Percentiles rank a stretch among this genome's conserved stretches.
Evolutionary conservation across 2,329 filamentous ascomycete species (phyloP).

Genomic region (Plectosphaerella sp.): DNA sequence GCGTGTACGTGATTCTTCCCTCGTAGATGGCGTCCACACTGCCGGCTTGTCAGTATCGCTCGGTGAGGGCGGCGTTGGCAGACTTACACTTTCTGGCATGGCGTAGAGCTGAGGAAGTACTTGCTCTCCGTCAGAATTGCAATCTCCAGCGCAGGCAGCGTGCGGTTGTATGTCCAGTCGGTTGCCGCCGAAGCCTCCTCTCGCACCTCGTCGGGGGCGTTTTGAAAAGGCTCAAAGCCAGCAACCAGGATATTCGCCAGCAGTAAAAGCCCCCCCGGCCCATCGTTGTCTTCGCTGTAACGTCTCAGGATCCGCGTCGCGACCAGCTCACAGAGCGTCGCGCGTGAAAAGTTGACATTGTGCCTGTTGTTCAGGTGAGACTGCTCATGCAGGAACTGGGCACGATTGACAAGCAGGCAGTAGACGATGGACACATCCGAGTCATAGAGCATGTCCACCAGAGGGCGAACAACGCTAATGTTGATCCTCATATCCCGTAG

Average conservation of each 20-base stretch:
- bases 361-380: constrained; percentile 71
- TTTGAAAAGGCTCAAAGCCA: constrained; percentile 82
- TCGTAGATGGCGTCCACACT: constrained; percentile 74
- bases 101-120: constrained; percentile 69
- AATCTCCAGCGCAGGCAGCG: constrained; percentile 74
- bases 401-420: constrained; percentile 76
- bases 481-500: constrained; percentile 79
- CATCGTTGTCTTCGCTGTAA: constrained; percentile 73
- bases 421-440: constrained; percentile 82
- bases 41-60: not conserved
- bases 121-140: constrained; percentile 82
- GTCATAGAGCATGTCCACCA: constrained; percentile 81
- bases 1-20: constrained; percentile 77
- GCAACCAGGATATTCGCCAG: constrained; percentile 77
- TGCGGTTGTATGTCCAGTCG: constrained; percentile 48
- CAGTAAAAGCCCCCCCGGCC: constrained; percentile 64
- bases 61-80: constrained; percentile 50
- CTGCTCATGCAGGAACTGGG: constrained; percentile 76
- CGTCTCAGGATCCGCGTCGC: constrained; percentile 73
- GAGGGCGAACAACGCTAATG: constrained; percentile 69
- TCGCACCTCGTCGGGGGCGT: constrained; percentile 65
- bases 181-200: constrained; percentile 48
- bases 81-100: constrained; percentile 68
- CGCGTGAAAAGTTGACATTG: constrained; percentile 75
- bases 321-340: constrained; percentile 74